Evolutionary conservation across 805 yeast species (phyloP).

Genomic region (Crinitomyces ghanaensis): DNA sequence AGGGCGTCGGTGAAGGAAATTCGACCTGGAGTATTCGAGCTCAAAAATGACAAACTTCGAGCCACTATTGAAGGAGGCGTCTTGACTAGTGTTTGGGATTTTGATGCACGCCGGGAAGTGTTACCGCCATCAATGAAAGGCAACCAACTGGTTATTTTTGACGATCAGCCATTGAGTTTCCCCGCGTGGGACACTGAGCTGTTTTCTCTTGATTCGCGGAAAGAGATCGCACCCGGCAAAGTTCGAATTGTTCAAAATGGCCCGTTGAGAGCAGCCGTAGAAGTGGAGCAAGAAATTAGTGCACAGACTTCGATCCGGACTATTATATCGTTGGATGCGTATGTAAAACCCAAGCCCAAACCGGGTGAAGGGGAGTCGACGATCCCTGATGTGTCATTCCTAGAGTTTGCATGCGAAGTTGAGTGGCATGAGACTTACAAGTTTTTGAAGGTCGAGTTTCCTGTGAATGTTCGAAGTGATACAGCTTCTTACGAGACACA

Average conservation of each 20-base stretch:
- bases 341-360: slow-evolving; percentile 18
- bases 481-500: slow-evolving; percentile 86
- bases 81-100: slow-evolving; percentile 53
- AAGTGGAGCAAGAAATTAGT: slow-evolving; percentile 51
- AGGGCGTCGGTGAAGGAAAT: slow-evolving; percentile 34
- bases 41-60: slow-evolving; percentile 51
- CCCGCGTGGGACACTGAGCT: slow-evolving; percentile 98
- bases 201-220: slow-evolving; percentile 65
- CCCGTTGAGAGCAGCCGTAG: slow-evolving; percentile 50
- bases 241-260: slow-evolving; percentile 36
- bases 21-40: slow-evolving; percentile 32
- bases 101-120: slow-evolving; percentile 48
- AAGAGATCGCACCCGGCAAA: slow-evolving; percentile 34
- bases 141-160: slow-evolving; percentile 69
- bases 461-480: slow-evolving; percentile 69
- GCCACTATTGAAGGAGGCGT: slow-evolving; percentile 54
- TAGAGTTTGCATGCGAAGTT: slow-evolving; percentile 49
- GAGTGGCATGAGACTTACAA: slow-evolving; percentile 83
- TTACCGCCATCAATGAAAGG: slow-evolving; percentile 56
- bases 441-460: slow-evolving; percentile 90
- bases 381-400: slow-evolving; percentile 28
- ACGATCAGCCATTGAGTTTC: slow-evolving; percentile 83
- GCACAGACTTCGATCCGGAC: slow-evolving; percentile 49
- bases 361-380: too few species aligned
- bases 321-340: slow-evolving; percentile 56